A percentile compares a stretch with the other conserved stretches of the same genome.
These are phyloP conservation scores for Trichoderma harzianum DNA, from an alignment of 2,329 filamentous ascomycete genomes.

Conservation along the genomic window DNA sequence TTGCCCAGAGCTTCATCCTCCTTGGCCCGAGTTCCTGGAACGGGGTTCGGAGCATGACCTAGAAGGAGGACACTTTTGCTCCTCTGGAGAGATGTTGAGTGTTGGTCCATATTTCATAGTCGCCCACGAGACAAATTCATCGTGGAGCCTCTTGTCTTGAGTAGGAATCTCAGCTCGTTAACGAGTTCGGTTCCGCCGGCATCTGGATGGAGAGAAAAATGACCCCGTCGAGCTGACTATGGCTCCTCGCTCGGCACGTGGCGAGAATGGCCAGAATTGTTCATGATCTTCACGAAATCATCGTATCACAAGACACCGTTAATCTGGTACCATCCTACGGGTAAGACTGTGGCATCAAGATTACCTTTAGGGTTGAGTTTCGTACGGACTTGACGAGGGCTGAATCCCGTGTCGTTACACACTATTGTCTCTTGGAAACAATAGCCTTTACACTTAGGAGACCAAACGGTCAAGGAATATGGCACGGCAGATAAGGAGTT, in stretches of 20 bases:
- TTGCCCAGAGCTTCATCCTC: neutral
- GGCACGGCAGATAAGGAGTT: neutral
- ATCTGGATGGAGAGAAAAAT: neutral
- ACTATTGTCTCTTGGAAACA: neutral
- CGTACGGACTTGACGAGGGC: neutral
- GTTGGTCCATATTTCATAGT: neutral
- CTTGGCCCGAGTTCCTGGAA: neutral
- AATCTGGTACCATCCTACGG: neutral
- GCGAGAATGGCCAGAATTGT: neutral
- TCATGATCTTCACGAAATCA: neutral
- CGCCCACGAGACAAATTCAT: neutral
- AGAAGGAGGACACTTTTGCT: neutral
- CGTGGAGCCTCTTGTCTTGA: neutral
- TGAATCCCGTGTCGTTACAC: neutral
- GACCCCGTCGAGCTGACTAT: neutral
- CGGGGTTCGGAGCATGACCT: neutral
- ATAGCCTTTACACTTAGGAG: neutral
- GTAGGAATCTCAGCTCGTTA: neutral
- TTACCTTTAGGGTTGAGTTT: too few species aligned
- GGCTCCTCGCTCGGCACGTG: conserved; percentile 2
- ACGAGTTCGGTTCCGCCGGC: conserved; percentile 1
- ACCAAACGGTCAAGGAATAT: neutral
- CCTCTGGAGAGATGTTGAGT: neutral
- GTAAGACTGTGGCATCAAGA: neutral
- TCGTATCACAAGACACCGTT: neutral